phyloP scores from a whole-genome alignment of 1,284 basidiomycete genomes.

The Cryptococcus hybrid region DNA sequence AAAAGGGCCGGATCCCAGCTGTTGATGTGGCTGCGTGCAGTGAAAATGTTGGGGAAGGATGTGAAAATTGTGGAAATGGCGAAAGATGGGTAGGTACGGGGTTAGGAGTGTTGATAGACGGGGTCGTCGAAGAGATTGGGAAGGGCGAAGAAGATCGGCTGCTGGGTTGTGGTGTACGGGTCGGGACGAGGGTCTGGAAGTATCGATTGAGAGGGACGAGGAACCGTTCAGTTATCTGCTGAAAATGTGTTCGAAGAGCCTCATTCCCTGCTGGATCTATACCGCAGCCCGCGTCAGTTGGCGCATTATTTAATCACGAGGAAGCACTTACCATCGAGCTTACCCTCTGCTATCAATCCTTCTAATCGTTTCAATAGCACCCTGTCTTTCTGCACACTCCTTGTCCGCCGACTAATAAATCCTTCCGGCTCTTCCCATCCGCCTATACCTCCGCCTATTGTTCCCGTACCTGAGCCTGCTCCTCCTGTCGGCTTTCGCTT shows the following conservation, averaged over 20 bases:
- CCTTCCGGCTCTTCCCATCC: constrained; percentile 63
- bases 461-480: neutral
- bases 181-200: constrained; percentile 82
- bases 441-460: too few species aligned
- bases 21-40: constrained; percentile 1
- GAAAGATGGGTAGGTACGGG: neutral
- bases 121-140: constrained; percentile 2
- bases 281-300: neutral
- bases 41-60: constrained; percentile 18
- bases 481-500: constrained; percentile 21
- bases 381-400: constrained; percentile 82
- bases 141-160: neutral
- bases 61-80: constrained; percentile 3
- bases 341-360: constrained; percentile 38
- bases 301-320: neutral
- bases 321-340: constrained; percentile 37
- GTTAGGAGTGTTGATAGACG: neutral
- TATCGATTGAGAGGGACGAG: constrained; percentile 93
- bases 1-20: constrained; percentile 68
- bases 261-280: constrained; percentile 55
- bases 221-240: constrained; percentile 79
- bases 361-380: constrained; percentile 57
- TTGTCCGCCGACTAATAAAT: constrained; percentile 70
- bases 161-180: constrained; percentile 3
- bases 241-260: constrained; percentile 78